Conservation (phyloP, 78 protist genomes). For the Blattamonas nauphoetae region DNA sequence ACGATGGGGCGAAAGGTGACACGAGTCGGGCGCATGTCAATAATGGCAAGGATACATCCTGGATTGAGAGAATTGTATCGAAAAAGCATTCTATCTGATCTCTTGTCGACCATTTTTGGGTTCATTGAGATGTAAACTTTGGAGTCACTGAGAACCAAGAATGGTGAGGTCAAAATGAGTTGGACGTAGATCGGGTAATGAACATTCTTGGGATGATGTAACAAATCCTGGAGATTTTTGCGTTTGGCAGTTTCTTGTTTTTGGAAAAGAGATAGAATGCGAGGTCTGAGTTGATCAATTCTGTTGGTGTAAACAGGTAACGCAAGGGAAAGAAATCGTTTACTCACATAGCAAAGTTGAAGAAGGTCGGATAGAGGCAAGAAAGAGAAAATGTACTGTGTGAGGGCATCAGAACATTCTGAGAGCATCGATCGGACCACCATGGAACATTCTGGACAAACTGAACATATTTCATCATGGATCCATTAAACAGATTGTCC, state of each 20-base stretch:
- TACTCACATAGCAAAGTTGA: neutral
- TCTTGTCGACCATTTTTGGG: neutral
- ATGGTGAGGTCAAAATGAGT: neutral
- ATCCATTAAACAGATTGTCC: too few relatives aligned
- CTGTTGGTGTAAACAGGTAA: neutral
- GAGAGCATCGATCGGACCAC: too few relatives aligned
- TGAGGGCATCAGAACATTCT: neutral
- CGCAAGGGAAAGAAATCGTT: neutral
- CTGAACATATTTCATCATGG: too few relatives aligned
- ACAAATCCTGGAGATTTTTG: neutral
- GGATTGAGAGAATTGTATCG: neutral
- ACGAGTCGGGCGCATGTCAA: neutral
- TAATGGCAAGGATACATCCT: neutral
- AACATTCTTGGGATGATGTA: neutral
- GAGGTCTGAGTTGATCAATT: neutral
- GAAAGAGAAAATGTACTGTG: neutral
- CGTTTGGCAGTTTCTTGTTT: neutral
- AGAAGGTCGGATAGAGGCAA: neutral
- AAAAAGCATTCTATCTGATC: neutral
- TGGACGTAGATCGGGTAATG: neutral
- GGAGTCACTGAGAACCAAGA: neutral
- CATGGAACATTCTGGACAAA: too few relatives aligned
- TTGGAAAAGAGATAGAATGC: neutral
- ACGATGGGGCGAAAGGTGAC: neutral
- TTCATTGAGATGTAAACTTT: neutral